A percentile compares a stretch with the other conserved stretches of the same genome.
Evolutionary conservation across 768 basidiomycete species (phyloP).

Genomic region (Mycena vitilis): DNA sequence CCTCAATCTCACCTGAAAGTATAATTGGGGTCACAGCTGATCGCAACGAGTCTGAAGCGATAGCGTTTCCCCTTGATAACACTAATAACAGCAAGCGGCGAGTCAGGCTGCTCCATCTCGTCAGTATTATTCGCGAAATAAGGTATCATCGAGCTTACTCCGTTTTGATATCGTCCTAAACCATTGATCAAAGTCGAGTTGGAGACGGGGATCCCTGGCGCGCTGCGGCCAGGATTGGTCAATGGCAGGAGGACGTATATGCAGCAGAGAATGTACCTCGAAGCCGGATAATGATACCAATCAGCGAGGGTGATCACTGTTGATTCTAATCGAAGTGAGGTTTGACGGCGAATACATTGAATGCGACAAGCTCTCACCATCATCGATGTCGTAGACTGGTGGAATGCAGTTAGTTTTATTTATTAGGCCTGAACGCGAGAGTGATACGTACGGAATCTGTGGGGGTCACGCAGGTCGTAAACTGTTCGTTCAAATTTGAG

Average conservation of each 20-base stretch:
- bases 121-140: neutral
- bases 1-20: slow-evolving; percentile 43
- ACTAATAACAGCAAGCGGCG: slow-evolving; percentile 52
- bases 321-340: too few relatives aligned
- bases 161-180: slow-evolving; percentile 54
- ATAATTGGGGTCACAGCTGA: slow-evolving; percentile 59
- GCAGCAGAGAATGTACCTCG: slow-evolving; percentile 12
- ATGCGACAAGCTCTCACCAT: too few relatives aligned
- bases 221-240: slow-evolving; percentile 9
- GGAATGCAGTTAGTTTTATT: neutral
- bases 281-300: slow-evolving; percentile 43
- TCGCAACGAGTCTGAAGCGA: slow-evolving; percentile 61
- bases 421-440: neutral
- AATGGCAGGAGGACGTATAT: slow-evolving; percentile 45
- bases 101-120: slow-evolving; percentile 37
- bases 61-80: slow-evolving; percentile 53
- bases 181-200: slow-evolving; percentile 53
- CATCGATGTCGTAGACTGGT: slow-evolving; percentile 50
- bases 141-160: slow-evolving; percentile 34
- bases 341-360: too few relatives aligned
- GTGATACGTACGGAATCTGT: slow-evolving; percentile 40
- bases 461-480: slow-evolving; percentile 55
- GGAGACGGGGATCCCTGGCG: slow-evolving; percentile 45
- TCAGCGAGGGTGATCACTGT: slow-evolving; percentile 62
- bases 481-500: slow-evolving; percentile 36